These are phyloP conservation scores for Stellera chamaejasme DNA, from an alignment of 345 rosid species.

Conservation along the genomic window DNA sequence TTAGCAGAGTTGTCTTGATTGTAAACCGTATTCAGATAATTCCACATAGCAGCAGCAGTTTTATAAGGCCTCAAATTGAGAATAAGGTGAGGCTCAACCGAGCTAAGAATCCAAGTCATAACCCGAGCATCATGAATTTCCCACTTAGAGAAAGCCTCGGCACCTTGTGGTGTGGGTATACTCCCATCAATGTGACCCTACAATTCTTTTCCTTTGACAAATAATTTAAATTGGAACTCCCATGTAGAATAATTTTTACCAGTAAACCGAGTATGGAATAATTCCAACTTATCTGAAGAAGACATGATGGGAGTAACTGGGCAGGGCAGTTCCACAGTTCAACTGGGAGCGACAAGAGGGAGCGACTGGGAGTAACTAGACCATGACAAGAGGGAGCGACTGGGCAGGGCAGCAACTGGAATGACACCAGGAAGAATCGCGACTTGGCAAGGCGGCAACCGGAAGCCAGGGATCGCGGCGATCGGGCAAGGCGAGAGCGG, in stretches of 20 bases:
- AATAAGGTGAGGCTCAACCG: not conserved
- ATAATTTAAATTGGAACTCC: not conserved
- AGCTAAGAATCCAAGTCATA: not conserved
- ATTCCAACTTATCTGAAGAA: no score
- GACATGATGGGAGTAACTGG: no score
- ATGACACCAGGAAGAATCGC: no score
- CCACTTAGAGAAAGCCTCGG: not conserved
- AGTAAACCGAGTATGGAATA: not conserved
- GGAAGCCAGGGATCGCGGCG: no score
- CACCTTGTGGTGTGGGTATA: not conserved
- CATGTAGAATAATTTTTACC: not conserved
- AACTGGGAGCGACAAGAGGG: no score
- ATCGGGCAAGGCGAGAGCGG: no score
- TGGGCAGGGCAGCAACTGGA: no score
- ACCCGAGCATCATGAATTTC: not conserved
- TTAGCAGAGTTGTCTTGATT: not conserved
- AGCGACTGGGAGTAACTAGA: no score
- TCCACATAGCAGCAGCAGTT: not conserved
- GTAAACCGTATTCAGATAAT: not conserved
- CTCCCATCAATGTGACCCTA: conserved; percentile 1
- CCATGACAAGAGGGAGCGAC: no score
- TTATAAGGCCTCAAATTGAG: not conserved
- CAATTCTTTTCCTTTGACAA: conserved; percentile 1
- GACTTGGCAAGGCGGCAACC: no score
- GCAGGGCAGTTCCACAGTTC: no score